phyloP scores from a whole-genome alignment of 805 yeast genomes.

The Helenozyma baotianmanensis region DNA sequence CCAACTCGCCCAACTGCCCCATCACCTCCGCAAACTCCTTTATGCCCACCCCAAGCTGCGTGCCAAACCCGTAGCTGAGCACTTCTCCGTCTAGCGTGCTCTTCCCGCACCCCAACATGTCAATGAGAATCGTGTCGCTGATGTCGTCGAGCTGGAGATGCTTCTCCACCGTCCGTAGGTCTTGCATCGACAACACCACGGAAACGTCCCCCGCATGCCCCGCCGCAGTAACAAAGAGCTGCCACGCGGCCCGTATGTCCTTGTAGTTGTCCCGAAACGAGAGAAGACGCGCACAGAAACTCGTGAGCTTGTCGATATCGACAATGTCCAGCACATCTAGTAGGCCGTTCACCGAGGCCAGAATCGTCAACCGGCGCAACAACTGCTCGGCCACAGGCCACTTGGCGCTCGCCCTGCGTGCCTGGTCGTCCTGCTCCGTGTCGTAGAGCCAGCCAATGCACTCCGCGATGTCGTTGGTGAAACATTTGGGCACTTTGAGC shows the following conservation, averaged over 20 bases:
- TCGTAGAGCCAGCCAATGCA: conserved; percentile 33
- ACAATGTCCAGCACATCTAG: conserved; percentile 33
- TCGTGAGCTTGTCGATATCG: conserved; percentile 37
- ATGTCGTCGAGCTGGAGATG: conserved; percentile 28
- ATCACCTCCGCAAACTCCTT: conserved; percentile 41
- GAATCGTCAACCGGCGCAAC: conserved; percentile 27
- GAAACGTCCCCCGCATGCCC: too few species aligned
- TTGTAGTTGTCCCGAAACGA: conserved; percentile 29
- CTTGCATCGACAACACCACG: conserved; percentile 15
- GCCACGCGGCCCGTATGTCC: conserved; percentile 30
- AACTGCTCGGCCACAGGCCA: conserved; percentile 24
- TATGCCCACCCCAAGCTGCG: conserved; percentile 23
- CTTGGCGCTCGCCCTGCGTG: conserved; percentile 11
- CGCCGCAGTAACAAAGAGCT: conserved; percentile 26
- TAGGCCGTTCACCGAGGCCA: conserved; percentile 11
- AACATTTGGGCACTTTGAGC: conserved; percentile 28
- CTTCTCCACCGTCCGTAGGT: conserved; percentile 26
- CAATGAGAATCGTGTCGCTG: conserved; percentile 33
- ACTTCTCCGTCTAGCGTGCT: conserved; percentile 24
- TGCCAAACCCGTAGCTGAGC: conserved; percentile 25
- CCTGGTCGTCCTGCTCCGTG: conserved; percentile 12
- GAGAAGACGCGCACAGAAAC: conserved; percentile 23
- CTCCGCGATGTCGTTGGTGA: conserved; percentile 26
- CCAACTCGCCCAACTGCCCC: conserved; percentile 37
- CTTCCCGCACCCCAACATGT: conserved; percentile 37